A percentile compares a stretch with the other conserved stretches of the same genome.
phyloP scores from a whole-genome alignment of 306 rosid species.

The Trichosanthes truncata region DNA sequence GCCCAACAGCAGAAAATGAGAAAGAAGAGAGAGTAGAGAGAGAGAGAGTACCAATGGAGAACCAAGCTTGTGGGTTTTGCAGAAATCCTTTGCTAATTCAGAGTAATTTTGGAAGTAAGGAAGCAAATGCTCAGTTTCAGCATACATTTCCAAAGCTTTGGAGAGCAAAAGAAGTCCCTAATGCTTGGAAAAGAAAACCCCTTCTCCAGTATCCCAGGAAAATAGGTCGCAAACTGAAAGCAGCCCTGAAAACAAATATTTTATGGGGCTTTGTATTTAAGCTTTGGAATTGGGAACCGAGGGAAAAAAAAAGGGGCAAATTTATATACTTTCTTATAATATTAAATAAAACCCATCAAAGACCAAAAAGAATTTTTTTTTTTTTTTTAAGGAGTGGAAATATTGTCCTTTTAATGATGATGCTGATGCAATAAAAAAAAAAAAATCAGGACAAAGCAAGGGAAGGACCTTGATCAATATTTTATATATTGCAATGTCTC shows the following conservation, averaged over 20 bases:
- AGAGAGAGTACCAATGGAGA: conserved; percentile 40
- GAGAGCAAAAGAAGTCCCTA: not conserved
- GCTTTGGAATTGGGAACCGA: not conserved
- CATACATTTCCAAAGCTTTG: conserved; percentile 60
- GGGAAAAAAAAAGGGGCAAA: not conserved
- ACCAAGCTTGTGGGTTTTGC: conserved; percentile 50
- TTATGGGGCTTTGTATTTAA: not conserved
- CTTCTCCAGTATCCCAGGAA: not conserved
- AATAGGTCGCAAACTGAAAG: not conserved
- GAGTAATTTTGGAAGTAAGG: conserved; percentile 58
- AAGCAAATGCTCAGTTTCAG: conserved; percentile 56
- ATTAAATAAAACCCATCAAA: not conserved
- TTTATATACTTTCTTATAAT: not conserved
- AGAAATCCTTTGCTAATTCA: conserved; percentile 67
- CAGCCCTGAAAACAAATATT: not conserved
- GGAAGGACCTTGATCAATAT: not conserved
- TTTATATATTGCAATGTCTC: not conserved
- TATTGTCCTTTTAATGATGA: not conserved
- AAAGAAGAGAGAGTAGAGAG: not conserved
- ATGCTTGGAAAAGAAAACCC: not conserved
- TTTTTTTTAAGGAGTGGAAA: not conserved
- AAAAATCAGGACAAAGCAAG: not conserved
- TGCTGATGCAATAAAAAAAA: not conserved
- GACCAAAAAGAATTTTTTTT: too few relatives aligned
- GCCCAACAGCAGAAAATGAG: not conserved